Conservation (phyloP, 306 rosid species). For the Astragalus glycyphyllos region DNA sequence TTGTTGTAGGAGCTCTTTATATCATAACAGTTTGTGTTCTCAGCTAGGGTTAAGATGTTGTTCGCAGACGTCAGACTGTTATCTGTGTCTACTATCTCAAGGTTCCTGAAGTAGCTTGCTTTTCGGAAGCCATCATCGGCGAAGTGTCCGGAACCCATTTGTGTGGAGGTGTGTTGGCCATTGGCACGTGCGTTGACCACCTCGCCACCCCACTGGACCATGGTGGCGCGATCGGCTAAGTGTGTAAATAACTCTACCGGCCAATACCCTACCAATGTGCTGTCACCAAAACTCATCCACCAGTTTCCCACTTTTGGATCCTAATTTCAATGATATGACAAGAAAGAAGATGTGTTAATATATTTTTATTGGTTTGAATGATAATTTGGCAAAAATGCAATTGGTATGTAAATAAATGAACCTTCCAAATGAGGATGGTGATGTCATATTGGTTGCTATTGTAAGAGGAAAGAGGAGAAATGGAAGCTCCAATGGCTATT, state of each 20-base stretch:
- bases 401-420: neutral
- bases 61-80: constrained; percentile 70
- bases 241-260: constrained; percentile 90
- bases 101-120: constrained; percentile 92
- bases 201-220: constrained; percentile 99
- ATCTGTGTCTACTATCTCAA: constrained; percentile 85
- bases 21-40: constrained; percentile 78
- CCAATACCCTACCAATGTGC: constrained; percentile 86
- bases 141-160: constrained; percentile 92
- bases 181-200: constrained; percentile 74
- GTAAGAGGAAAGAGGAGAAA: constrained; percentile 79
- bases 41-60: constrained; percentile 70
- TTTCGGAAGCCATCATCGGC: constrained; percentile 83
- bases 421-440: constrained; percentile 94
- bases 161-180: constrained; percentile 83
- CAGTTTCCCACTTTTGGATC: constrained; percentile 91
- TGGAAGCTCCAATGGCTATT: constrained; percentile 96
- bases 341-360: too few species aligned
- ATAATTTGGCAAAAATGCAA: neutral
- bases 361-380: neutral
- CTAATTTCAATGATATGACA: constrained; percentile 34
- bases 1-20: constrained; percentile 69
- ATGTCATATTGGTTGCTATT: constrained; percentile 72
- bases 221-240: constrained; percentile 76
- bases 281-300: constrained; percentile 96